These are phyloP conservation scores for Penicillium sp. DNA, from an alignment of 2,329 filamentous ascomycete genomes.

Conservation along the genomic window DNA sequence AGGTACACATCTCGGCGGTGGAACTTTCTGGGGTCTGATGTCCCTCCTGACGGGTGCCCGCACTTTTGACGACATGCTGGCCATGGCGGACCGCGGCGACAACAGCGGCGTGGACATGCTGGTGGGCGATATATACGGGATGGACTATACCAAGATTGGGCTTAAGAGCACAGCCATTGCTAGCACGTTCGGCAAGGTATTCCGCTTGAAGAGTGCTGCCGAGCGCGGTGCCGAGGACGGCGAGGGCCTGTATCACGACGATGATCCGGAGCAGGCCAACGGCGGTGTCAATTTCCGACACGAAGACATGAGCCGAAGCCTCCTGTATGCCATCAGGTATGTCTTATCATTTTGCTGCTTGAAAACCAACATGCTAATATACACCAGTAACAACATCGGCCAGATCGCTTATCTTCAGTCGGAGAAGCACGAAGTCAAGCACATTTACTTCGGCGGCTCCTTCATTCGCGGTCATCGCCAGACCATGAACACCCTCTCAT, in stretches of 20 bases:
- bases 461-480: slow-evolving; percentile 96
- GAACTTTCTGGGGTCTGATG: slow-evolving; percentile 95
- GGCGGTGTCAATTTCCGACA: slow-evolving; percentile 60
- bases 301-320: slow-evolving; percentile 83
- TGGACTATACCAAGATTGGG: slow-evolving; percentile 93
- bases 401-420: slow-evolving; percentile 98
- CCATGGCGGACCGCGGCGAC: slow-evolving; percentile 84
- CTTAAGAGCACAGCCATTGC: slow-evolving; percentile 95
- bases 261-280: slow-evolving; percentile 34
- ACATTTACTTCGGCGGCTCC: slow-evolving; percentile 96
- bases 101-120: slow-evolving; percentile 94
- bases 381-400: slow-evolving; percentile 83
- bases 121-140: slow-evolving; percentile 96
- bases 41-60: slow-evolving; percentile 88
- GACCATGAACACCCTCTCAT: slow-evolving; percentile 96
- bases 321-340: slow-evolving; percentile 83
- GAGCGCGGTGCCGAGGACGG: slow-evolving; percentile 76
- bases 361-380: slow-evolving; percentile 24
- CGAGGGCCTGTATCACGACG: slow-evolving; percentile 55
- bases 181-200: slow-evolving; percentile 94
- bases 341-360: slow-evolving; percentile 13
- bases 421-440: slow-evolving; percentile 83
- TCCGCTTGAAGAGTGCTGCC: slow-evolving; percentile 83
- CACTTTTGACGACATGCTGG: slow-evolving; percentile 97
- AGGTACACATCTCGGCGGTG: slow-evolving; percentile 89